A percentile compares a stretch with the other conserved stretches of the same genome.
Conservation (phyloP, 2,329 filamentous ascomycete species). For the Cercospora zeina region DNA sequence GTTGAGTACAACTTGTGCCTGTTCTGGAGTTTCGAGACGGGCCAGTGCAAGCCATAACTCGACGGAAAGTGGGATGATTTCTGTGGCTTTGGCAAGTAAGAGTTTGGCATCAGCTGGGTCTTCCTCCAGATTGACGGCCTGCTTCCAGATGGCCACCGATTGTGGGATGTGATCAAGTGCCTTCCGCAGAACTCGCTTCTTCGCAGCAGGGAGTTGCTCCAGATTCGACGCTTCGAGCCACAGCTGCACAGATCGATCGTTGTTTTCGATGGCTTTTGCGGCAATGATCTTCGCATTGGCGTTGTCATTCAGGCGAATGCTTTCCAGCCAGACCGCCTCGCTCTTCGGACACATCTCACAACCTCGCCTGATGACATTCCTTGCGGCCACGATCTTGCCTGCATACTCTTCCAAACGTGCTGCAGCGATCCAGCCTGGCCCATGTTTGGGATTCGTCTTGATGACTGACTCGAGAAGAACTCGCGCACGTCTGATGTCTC, state of each 20-base stretch:
- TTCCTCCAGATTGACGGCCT: conserved; percentile 92
- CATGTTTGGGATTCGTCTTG: conserved; percentile 93
- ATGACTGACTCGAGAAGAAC: conserved; percentile 94
- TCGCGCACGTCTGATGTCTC: conserved; percentile 91
- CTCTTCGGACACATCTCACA: conserved; percentile 90
- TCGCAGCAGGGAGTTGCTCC: conserved; percentile 76
- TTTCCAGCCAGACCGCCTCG: conserved; percentile 94
- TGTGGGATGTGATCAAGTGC: conserved; percentile 91
- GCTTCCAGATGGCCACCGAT: conserved; percentile 97
- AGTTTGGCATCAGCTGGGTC: conserved; percentile 83
- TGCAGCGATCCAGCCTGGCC: conserved; percentile 92
- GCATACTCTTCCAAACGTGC: conserved; percentile 89
- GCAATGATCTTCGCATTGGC: conserved; percentile 96
- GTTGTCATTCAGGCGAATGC: conserved; percentile 83
- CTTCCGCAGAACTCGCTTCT: conserved; percentile 89
- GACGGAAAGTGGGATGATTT: conserved; percentile 89
- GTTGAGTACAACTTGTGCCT: conserved; percentile 93
- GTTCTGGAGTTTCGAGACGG: conserved; percentile 81
- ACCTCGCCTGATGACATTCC: conserved; percentile 82
- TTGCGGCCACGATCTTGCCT: conserved; percentile 84
- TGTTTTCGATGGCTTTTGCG: conserved; percentile 87
- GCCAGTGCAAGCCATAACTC: conserved; percentile 95
- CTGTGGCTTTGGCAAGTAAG: conserved; percentile 88
- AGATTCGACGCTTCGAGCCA: conserved; percentile 97
- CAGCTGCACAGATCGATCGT: conserved; percentile 80